These are phyloP conservation scores for Chrysoporthe cubensis DNA, from an alignment of 2,329 filamentous ascomycete genomes.

Conservation along the genomic window DNA sequence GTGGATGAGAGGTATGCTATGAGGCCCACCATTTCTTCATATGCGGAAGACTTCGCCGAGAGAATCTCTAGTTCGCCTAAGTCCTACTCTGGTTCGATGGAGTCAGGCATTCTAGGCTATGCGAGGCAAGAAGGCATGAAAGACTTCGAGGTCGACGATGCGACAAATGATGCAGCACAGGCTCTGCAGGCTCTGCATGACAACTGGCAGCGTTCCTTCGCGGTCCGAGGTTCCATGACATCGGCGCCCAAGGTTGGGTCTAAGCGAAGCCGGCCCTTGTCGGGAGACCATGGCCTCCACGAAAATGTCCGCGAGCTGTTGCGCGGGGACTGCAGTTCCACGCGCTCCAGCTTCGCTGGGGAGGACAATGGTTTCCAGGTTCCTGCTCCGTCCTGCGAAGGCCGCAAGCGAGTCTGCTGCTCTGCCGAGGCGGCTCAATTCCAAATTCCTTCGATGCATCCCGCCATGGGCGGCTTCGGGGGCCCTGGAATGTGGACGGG, in stretches of 20 bases:
- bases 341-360: constrained; percentile 40
- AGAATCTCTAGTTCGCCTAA: constrained; percentile 60
- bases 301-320: constrained; percentile 70
- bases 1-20: constrained; percentile 59
- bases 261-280: constrained; percentile 65
- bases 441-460: constrained; percentile 45
- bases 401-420: constrained; percentile 70
- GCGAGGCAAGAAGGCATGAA: constrained; percentile 49
- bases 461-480: constrained; percentile 43
- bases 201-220: constrained; percentile 44
- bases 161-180: constrained; percentile 58
- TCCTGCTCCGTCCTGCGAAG: constrained; percentile 47
- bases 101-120: constrained; percentile 55
- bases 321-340: constrained; percentile 40
- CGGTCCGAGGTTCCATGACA: constrained; percentile 38
- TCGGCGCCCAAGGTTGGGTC: constrained; percentile 44
- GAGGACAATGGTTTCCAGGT: constrained; percentile 41
- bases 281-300: constrained; percentile 64
- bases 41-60: constrained; percentile 61
- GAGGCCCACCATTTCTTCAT: constrained; percentile 58
- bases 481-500: constrained; percentile 70
- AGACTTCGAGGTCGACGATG: constrained; percentile 54
- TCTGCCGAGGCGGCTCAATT: constrained; percentile 60
- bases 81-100: constrained; percentile 57
- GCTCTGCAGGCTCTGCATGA: constrained; percentile 65